Evolutionary conservation across 2,329 filamentous ascomycete species (phyloP).

Genomic region (Passalora sequoiae): DNA sequence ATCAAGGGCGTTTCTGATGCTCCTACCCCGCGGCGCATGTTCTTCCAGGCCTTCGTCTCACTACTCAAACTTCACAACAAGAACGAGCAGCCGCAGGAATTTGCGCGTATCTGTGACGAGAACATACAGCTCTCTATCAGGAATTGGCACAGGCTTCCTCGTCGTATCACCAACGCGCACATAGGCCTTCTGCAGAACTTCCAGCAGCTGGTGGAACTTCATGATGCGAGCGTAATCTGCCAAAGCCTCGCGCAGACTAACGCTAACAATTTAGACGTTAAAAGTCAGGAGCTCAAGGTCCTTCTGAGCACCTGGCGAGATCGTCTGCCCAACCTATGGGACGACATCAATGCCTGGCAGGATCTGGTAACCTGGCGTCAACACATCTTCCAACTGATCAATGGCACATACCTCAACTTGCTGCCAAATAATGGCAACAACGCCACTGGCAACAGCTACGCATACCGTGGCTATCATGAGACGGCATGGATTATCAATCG

Average conservation of each 20-base stretch:
- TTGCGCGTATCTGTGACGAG: conserved; percentile 87
- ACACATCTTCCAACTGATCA: conserved; percentile 97
- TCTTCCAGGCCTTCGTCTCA: conserved; percentile 98
- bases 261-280: conserved; percentile 78
- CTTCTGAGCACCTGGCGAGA: conserved; percentile 94
- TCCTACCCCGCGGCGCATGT: conserved; percentile 84
- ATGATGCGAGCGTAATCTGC: conserved; percentile 96
- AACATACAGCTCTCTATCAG: conserved; percentile 94
- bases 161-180: conserved; percentile 87
- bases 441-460: conserved; percentile 84
- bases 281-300: conserved; percentile 92
- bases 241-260: conserved; percentile 82
- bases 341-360: conserved; percentile 99
- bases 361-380: conserved; percentile 99
- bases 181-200: conserved; percentile 95
- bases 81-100: conserved; percentile 72
- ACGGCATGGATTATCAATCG: conserved; percentile 99
- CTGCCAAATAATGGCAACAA: conserved; percentile 70
- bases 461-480: conserved; percentile 95
- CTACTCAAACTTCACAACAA: conserved; percentile 91
- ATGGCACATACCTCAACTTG: conserved; percentile 82
- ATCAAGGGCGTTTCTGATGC: conserved; percentile 98
- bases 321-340: conserved; percentile 93
- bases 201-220: conserved; percentile 93
- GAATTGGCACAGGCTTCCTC: conserved; percentile 98